phyloP scores from a whole-genome alignment of 192 early-diverging fungal genomes.

The Rhizoclosmatium globosum region DNA sequence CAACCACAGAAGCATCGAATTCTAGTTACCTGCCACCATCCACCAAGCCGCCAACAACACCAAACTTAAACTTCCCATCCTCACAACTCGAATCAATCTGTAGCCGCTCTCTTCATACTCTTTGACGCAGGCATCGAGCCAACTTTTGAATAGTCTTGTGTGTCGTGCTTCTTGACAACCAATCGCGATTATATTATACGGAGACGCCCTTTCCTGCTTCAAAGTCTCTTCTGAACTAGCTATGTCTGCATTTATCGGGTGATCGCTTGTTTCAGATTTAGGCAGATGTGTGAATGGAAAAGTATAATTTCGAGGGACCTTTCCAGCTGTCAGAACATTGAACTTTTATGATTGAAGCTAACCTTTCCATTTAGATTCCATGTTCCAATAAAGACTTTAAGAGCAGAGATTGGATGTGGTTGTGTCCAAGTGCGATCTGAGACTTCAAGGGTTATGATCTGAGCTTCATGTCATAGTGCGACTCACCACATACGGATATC shows the following conservation, averaged over 20 bases:
- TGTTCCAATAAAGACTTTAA: constrained; percentile 47
- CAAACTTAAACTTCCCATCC: constrained; percentile 22
- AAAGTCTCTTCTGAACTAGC: no score
- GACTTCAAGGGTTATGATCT: no score
- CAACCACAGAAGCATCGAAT: not conserved
- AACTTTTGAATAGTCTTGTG: constrained; percentile 8
- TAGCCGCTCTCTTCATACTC: constrained; percentile 14
- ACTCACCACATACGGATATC: no score
- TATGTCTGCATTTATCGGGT: no score
- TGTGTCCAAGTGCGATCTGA: constrained; percentile 14
- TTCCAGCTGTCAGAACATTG: not conserved
- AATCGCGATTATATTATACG: constrained; percentile 22
- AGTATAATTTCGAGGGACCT: not conserved
- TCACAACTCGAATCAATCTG: not conserved
- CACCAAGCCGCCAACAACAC: constrained; percentile 19
- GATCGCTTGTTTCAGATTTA: no score
- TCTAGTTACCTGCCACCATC: constrained; percentile 4
- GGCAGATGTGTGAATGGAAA: constrained; percentile 9
- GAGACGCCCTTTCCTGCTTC: not conserved
- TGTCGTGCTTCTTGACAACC: constrained; percentile 34
- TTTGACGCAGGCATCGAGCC: constrained; percentile 11
- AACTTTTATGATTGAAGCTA: not conserved
- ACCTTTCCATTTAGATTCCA: constrained; percentile 58
- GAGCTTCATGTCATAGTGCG: no score
- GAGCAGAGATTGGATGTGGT: not conserved